A percentile compares a stretch with the other conserved stretches of the same genome.
Evolutionary conservation across 208 protist genomes (phyloP).

Genomic region (Wallacemonas rigidus): DNA sequence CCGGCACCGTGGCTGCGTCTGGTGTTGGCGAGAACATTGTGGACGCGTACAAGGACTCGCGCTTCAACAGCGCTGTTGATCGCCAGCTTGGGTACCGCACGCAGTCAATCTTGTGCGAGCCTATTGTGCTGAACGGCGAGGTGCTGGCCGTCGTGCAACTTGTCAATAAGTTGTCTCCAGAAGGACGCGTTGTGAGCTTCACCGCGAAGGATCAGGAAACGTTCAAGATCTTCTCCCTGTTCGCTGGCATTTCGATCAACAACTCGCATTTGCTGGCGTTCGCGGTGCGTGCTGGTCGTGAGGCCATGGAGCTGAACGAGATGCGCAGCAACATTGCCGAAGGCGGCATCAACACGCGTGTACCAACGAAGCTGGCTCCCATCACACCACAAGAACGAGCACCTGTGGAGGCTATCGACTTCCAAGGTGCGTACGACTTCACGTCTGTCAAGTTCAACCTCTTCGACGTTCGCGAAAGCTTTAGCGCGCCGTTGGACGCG

Average conservation of each 20-base stretch:
- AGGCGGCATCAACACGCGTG: neutral
- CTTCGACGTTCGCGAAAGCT: slow-evolving; percentile 57
- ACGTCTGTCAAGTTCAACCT: slow-evolving; percentile 68
- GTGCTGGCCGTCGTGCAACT: slow-evolving; percentile 88
- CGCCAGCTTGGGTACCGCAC: too few species aligned
- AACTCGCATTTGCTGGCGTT: slow-evolving; percentile 86
- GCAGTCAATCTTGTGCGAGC: slow-evolving; percentile 77
- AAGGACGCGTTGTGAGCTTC: slow-evolving; percentile 59
- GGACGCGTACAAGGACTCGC: too few species aligned
- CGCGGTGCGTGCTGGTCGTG: slow-evolving; percentile 63
- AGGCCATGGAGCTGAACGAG: slow-evolving; percentile 74
- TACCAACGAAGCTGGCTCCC: slow-evolving; percentile 18
- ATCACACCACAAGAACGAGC: slow-evolving; percentile 54
- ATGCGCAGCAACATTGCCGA: slow-evolving; percentile 30
- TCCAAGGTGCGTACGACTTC: slow-evolving; percentile 51
- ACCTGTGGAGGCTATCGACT: slow-evolving; percentile 33
- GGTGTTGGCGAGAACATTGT: too few species aligned
- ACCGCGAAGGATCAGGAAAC: slow-evolving; percentile 56
- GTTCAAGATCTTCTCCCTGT: slow-evolving; percentile 78
- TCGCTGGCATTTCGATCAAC: slow-evolving; percentile 86
- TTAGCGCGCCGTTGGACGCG: slow-evolving; percentile 44
- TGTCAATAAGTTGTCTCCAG: slow-evolving; percentile 73
- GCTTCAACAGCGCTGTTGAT: too few species aligned
- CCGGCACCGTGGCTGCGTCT: too few species aligned
- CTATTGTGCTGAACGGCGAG: slow-evolving; percentile 78